A percentile compares a stretch with the other conserved stretches of the same genome.
These are phyloP conservation scores for Diplogelasinospora grovesii DNA, from an alignment of 495 filamentous ascomycete species.

Conservation along the genomic window DNA sequence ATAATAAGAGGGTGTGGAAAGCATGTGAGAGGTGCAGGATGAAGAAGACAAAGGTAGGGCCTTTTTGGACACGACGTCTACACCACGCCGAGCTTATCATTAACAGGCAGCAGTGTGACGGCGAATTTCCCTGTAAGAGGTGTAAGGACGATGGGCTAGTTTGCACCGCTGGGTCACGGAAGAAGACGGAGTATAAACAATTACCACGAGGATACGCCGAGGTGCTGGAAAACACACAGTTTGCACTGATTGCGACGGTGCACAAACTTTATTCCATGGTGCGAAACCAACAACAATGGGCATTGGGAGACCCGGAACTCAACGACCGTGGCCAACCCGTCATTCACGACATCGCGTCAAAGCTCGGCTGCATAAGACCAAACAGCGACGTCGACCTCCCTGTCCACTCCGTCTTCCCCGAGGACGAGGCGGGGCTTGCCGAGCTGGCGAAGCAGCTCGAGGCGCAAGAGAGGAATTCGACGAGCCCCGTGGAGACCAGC, in stretches of 20 bases:
- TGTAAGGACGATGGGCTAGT: conserved; percentile 57
- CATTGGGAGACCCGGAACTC: conserved; percentile 48
- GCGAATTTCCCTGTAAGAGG: conserved; percentile 58
- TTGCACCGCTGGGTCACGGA: conserved; percentile 50
- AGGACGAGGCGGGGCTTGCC: conserved; percentile 45
- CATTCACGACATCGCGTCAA: conserved; percentile 51
- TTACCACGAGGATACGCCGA: conserved; percentile 51
- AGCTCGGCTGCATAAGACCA: conserved; percentile 50
- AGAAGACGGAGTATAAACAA: conserved; percentile 56
- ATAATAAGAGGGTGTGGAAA: conserved; percentile 65
- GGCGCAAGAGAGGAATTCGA: conserved; percentile 35
- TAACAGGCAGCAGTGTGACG: conserved; percentile 63
- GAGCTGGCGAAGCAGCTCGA: conserved; percentile 43
- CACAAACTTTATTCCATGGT: conserved; percentile 55
- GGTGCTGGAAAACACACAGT: conserved; percentile 52
- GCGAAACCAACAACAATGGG: conserved; percentile 46
- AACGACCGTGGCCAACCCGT: conserved; percentile 51
- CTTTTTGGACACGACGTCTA: too few species aligned
- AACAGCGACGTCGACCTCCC: conserved; percentile 50
- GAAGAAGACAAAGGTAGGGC: conserved; percentile 61
- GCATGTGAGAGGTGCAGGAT: conserved; percentile 64
- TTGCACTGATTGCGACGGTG: conserved; percentile 49
- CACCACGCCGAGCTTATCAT: too few species aligned
- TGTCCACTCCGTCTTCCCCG: conserved; percentile 44
- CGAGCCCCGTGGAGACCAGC: too few species aligned